These are phyloP conservation scores for Melastoma malabathricum DNA, from an alignment of 345 rosid species.

Conservation along the genomic window DNA sequence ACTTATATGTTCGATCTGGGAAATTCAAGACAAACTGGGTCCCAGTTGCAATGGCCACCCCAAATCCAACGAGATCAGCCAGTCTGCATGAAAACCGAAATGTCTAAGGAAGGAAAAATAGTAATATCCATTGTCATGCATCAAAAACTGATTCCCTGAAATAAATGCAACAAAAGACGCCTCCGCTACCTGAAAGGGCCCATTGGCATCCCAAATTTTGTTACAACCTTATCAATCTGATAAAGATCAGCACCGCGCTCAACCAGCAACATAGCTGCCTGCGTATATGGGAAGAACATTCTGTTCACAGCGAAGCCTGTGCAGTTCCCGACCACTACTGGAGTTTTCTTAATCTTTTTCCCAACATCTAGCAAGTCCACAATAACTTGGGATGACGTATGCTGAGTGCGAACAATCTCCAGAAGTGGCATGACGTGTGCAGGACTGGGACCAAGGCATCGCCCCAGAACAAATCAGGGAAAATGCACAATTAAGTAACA, in stretches of 20 bases:
- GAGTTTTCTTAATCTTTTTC: constrained; percentile 83
- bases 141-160: not conserved
- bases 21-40: constrained; percentile 61
- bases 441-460: constrained; percentile 45
- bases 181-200: constrained; percentile 74
- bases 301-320: constrained; percentile 98
- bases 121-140: too few species aligned
- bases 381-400: constrained; percentile 76
- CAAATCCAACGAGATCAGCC: constrained; percentile 87
- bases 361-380: constrained; percentile 87
- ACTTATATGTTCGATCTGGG: constrained; percentile 61
- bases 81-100: constrained; percentile 34
- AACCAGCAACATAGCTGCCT: constrained; percentile 63
- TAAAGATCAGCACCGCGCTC: constrained; percentile 77
- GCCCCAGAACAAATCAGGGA: constrained; percentile 7
- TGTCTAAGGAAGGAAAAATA: not conserved
- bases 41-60: constrained; percentile 70
- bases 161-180: not conserved
- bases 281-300: constrained; percentile 94
- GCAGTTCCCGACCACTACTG: constrained; percentile 92
- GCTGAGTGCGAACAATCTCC: constrained; percentile 81
- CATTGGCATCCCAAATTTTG: constrained; percentile 99
- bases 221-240: constrained; percentile 56
- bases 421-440: constrained; percentile 95
- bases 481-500: not conserved